A percentile compares a stretch with the other conserved stretches of the same genome.
These are phyloP conservation scores for Aquilaria sinensis DNA, from an alignment of 345 rosid genomes.

Conservation along the genomic window DNA sequence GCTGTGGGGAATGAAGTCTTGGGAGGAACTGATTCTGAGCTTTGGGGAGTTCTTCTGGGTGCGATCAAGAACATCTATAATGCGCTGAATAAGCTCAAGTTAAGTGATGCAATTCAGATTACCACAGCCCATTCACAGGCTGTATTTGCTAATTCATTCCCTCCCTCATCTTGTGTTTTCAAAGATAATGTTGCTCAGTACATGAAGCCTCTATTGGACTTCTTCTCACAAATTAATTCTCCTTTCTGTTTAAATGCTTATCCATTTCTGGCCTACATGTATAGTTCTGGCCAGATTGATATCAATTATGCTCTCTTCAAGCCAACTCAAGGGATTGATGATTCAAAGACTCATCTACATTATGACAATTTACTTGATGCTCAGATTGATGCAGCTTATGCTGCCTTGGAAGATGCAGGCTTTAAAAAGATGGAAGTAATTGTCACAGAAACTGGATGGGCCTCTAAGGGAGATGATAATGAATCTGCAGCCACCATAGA, in stretches of 20 bases:
- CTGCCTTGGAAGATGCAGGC: constrained; percentile 82
- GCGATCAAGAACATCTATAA: constrained; percentile 72
- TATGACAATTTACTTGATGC: constrained; percentile 99
- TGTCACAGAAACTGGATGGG: constrained; percentile 97
- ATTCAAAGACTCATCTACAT: constrained; percentile 55
- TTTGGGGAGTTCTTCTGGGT: constrained; percentile 60
- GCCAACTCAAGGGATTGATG: constrained; percentile 64
- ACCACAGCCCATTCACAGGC: constrained; percentile 92
- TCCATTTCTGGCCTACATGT: constrained; percentile 81
- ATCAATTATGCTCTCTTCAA: constrained; percentile 90
- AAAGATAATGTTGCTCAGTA: constrained; percentile 49
- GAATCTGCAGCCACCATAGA: constrained; percentile 79
- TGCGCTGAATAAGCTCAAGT: constrained; percentile 51
- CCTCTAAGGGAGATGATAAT: constrained; percentile 73
- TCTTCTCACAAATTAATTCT: constrained; percentile 68
- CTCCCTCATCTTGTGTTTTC: constrained; percentile 91
- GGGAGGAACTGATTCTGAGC: constrained; percentile 52
- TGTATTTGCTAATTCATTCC: constrained; percentile 76
- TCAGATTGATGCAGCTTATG: constrained; percentile 92
- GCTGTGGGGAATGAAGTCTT: constrained; percentile 93
- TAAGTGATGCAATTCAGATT: constrained; percentile 67
- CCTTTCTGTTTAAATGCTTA: constrained; percentile 98
- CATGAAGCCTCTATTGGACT: constrained; percentile 87
- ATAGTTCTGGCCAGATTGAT: constrained; percentile 69
- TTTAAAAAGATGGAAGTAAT: constrained; percentile 81